A percentile compares a stretch with the other conserved stretches of the same genome.
Conservation (phyloP, 371 early-diverging fungal genomes). For the Mortierella sp. region DNA sequence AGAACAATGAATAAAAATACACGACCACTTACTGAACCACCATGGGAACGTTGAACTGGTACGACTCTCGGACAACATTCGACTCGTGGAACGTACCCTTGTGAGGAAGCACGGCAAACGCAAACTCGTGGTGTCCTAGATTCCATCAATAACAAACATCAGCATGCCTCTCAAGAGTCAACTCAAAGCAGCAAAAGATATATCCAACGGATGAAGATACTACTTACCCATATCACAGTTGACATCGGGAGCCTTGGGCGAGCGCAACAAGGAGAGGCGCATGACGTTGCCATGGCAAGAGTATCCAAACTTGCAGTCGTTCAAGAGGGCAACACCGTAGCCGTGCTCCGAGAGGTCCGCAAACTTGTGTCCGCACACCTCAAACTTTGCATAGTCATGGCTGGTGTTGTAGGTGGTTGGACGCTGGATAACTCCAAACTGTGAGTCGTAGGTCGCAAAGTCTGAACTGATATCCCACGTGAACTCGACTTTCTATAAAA, state of each 20-base stretch:
- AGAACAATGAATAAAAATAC: background rate
- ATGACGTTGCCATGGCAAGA: conserved; percentile 87
- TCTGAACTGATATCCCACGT: conserved; percentile 87
- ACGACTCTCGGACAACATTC: conserved; percentile 86
- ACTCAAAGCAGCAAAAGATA: background rate
- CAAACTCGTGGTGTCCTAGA: conserved; percentile 81
- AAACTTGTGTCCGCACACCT: conserved; percentile 97
- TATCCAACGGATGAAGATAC: too few species aligned
- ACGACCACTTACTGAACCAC: conserved; percentile 72
- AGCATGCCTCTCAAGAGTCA: background rate
- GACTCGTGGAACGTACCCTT: conserved; percentile 80
- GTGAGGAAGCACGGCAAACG: conserved; percentile 94
- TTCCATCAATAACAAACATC: background rate
- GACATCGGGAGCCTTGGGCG: conserved; percentile 88
- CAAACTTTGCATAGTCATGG: conserved; percentile 94
- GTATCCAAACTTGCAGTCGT: conserved; percentile 94
- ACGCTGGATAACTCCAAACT: conserved; percentile 91
- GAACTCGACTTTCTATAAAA: conserved; percentile 90
- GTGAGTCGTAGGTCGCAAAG: conserved; percentile 93
- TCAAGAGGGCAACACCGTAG: conserved; percentile 94
- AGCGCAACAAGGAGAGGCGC: conserved; percentile 84
- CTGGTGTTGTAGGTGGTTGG: conserved; percentile 96
- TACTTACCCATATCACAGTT: conserved; percentile 74
- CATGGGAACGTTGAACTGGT: conserved; percentile 90
- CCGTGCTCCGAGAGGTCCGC: conserved; percentile 94